Base-by-base conservation (phyloP, 129 eudicot species). In the Chrysanthemum lavandulifolium region DNA sequence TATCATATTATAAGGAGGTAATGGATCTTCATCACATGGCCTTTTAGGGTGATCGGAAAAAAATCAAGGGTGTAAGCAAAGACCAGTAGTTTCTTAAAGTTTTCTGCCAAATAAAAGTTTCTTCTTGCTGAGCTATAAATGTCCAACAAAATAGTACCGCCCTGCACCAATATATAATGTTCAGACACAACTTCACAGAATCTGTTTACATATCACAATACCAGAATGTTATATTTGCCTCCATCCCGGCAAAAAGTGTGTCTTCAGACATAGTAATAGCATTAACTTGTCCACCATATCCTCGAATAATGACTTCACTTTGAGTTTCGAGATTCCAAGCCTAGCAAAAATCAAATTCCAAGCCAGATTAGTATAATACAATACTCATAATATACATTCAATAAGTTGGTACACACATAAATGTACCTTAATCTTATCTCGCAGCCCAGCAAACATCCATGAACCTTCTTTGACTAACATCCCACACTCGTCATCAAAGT, bases 1-100 rank as follows among this genome's bases (percentile, higher is more conserved):
- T 33, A 88, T 73, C 97, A 91, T 88, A 74, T 91, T 91, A 84
- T 86, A 88, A 65, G 97, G 97, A 78, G 97, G 96, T 74, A 86
- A 75, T 14, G 97, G 97, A 72, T 91, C 97, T 82, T 91, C 97
- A 29, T 29, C 33, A 29, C 33, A 1, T 29, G 33, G 33, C 33
- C 33, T 29, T 29, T 29, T 29, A 29, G 33, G 33, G 33, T 29
- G 33, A 29, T 29, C 33, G 4, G 33, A 29, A 29, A 29, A 29
- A 29, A 29, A 23, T 29, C 33, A 29, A 29, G 33, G 33, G 33
- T 29, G 33, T 29, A 29, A 29, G 33, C 33, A 29, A 29, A 29
- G 33, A 29, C 33, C 33, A 29, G 0, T 29, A 29, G 33, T 29
- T 29, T 29, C 33, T 29, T 29, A 65, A 10, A 13, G 45, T 19